phyloP scores from a whole-genome alignment of 2,329 filamentous ascomycete genomes.

The Colletotrichum karsti region DNA sequence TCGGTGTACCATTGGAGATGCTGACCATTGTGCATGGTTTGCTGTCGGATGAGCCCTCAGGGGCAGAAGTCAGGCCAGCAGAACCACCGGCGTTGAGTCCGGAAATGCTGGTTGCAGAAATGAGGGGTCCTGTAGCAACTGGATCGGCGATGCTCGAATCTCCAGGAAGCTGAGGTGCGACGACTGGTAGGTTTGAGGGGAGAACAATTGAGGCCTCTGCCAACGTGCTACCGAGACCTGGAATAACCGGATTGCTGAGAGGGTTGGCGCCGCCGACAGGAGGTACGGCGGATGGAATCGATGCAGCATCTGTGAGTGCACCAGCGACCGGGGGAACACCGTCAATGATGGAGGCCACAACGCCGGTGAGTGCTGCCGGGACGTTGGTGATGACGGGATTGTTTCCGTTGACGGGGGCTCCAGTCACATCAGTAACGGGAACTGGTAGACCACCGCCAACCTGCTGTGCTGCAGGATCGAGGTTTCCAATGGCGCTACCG shows the following conservation, averaged over 20 bases:
- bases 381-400: not conserved
- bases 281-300: not conserved
- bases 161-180: conserved; percentile 9
- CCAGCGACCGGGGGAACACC: not conserved
- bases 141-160: not conserved
- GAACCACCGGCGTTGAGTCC: not conserved
- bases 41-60: not conserved
- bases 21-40: conserved; percentile 3
- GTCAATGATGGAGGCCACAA: not conserved
- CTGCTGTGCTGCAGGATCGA: not conserved
- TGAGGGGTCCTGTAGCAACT: not conserved
- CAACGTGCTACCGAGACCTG: not conserved
- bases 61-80: not conserved
- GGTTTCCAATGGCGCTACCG: not conserved
- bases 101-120: not conserved
- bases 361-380: not conserved
- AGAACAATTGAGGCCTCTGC: not conserved
- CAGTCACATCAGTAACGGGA: not conserved
- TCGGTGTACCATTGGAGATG: not conserved
- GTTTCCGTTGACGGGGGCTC: not conserved
- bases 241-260: not conserved
- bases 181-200: not conserved
- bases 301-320: not conserved
- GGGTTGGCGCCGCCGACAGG: not conserved
- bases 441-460: not conserved